Evolutionary conservation across 805 yeast species (phyloP), one percentile per base, ranked within the genome.

Genomic region (Saccharomycopsis selenospora): DNA sequence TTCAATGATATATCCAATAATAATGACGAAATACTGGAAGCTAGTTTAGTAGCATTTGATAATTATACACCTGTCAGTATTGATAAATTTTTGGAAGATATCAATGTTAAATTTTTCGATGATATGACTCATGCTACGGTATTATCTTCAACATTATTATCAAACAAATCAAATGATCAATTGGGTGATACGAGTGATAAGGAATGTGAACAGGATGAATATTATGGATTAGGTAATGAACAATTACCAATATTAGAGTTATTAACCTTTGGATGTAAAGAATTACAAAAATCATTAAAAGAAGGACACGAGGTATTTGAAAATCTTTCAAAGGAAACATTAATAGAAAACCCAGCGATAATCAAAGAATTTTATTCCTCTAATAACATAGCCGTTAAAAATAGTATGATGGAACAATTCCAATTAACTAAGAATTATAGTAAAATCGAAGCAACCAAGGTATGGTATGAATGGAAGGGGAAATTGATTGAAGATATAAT

Each of bases 391-490:
- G 63, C 61, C 29, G 72, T 68, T 3, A 68, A 67, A 52, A 60
- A 61, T 38, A 57, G 61, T 3, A 66, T 76, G 68, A 67, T 67
- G 36, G 63, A 70, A 18, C 72, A 73, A 47, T 71, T 77, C 48
- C 72, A 69, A 52, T 51, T 68, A n/a, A 61, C 76, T 49, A 75
- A 76, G 56, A 76, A 71, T 46, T 70, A 60, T 48, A 65, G 80
- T 1, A 64, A 79, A 25, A 66, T 66, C 24, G 74, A 73, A 57
- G 75, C 81, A 1, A 68, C 66, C 47, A 67, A 66, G 17, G 71
- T 70, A 2, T 78, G 83, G 83, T 76, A 76, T 55, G 69, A 66
- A 29, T 78, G 83, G 84, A 61, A 81, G 50, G 57, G 62, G n/a
- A 72, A 73, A 53, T 61, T 77, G 24, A 58, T 70, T 4, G 62